Conservation (phyloP, 768 basidiomycete genomes). For the Tricholomella constricta region DNA sequence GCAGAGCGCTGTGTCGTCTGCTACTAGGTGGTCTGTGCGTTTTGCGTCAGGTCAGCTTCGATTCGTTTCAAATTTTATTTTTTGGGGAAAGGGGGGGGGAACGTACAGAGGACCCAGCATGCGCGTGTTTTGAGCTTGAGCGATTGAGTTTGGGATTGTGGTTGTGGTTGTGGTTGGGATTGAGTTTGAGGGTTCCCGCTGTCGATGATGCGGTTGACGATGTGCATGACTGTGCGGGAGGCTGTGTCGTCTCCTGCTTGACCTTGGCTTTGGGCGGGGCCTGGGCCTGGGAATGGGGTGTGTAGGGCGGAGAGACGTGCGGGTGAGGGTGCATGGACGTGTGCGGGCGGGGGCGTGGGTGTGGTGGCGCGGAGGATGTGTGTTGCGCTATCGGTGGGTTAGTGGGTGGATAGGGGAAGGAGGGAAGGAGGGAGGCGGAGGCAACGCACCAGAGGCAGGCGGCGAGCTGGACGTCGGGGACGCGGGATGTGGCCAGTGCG, state of each 20-base stretch:
- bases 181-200: no score
- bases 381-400: constrained; percentile 46
- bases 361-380: constrained; percentile 57
- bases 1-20: constrained; percentile 70
- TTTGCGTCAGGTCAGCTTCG: neutral
- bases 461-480: constrained; percentile 64
- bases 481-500: constrained; percentile 57
- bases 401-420: neutral
- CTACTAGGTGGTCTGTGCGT: constrained; percentile 61
- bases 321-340: neutral
- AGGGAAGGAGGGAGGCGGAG: neutral
- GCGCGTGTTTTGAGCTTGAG: constrained; percentile 32
- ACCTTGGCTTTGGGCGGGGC: neutral
- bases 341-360: neutral
- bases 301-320: neutral
- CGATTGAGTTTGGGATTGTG: no score
- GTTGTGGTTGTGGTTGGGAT: no score
- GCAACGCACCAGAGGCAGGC: constrained; percentile 64
- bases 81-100: neutral
- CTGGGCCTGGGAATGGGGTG: neutral
- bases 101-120: constrained; percentile 76
- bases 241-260: constrained; percentile 46
- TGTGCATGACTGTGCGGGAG: constrained; percentile 67
- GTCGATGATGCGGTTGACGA: constrained; percentile 56
- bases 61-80: no score